Percentiles rank a stretch among this genome's conserved stretches.
phyloP scores from a whole-genome alignment of 495 filamentous ascomycete genomes.

The Pyrenopolyporus hunteri region DNA sequence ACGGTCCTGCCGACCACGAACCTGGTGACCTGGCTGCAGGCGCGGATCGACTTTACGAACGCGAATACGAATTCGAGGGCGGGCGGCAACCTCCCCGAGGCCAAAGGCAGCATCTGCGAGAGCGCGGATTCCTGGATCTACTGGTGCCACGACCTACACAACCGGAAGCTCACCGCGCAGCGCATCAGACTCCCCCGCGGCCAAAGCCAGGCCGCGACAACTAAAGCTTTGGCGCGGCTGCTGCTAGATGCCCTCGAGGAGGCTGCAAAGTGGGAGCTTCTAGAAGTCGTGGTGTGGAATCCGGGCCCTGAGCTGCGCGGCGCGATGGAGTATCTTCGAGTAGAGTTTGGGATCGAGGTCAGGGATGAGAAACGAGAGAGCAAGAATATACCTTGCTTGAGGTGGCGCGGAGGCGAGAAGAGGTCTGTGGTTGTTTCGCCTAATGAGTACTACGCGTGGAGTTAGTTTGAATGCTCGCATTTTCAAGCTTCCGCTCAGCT shows the following conservation, averaged over 20 bases:
- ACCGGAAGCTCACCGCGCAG: constrained; percentile 17
- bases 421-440: constrained; percentile 2
- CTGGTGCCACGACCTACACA: constrained; percentile 28
- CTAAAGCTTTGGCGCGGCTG: constrained; percentile 2
- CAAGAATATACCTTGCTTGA: constrained; percentile 20
- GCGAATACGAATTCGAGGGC: background rate
- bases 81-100: background rate
- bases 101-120: constrained; percentile 32
- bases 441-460: constrained; percentile 35
- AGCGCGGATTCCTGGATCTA: constrained; percentile 30
- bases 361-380: constrained; percentile 12
- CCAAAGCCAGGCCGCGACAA: background rate
- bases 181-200: constrained; percentile 5
- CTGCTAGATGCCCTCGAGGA: constrained; percentile 19
- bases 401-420: constrained; percentile 28
- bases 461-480: constrained; percentile 11
- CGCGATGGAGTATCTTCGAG: constrained; percentile 7
- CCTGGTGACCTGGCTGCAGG: constrained; percentile 24
- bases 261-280: constrained; percentile 7
- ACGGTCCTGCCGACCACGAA: constrained; percentile 20
- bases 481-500: background rate
- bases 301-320: constrained; percentile 4
- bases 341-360: constrained; percentile 3
- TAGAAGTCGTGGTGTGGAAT: constrained; percentile 25
- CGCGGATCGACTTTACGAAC: constrained; percentile 19